Evolutionary conservation across 495 filamentous ascomycete genomes (phyloP).

Genomic region (Lasiosphaeria hispida): DNA sequence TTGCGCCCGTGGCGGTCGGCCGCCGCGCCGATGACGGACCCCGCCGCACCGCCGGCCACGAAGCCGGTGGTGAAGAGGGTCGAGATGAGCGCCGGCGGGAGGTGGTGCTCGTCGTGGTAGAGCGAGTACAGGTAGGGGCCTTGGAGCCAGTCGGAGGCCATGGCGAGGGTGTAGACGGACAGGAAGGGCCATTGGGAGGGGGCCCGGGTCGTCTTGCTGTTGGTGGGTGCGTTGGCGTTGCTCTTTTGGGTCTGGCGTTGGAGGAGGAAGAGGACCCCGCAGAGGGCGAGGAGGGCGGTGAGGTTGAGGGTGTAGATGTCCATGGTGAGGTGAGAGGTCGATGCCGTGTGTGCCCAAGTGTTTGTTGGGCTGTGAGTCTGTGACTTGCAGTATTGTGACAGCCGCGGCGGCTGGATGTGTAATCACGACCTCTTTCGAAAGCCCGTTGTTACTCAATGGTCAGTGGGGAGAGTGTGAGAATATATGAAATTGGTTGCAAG

Average conservation of each 20-base stretch:
- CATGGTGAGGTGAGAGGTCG: slow-evolving; percentile 12
- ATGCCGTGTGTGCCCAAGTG: too few relatives aligned
- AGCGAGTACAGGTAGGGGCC: slow-evolving; percentile 56
- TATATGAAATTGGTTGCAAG: slow-evolving; percentile 1
- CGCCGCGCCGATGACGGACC: slow-evolving; percentile 45
- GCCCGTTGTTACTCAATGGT: neutral
- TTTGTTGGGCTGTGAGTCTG: too few relatives aligned
- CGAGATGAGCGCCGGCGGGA: slow-evolving; percentile 46
- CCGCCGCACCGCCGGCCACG: slow-evolving; percentile 47
- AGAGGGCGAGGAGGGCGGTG: slow-evolving; percentile 24
- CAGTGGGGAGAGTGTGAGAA: neutral
- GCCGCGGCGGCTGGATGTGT: too few relatives aligned
- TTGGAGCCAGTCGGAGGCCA: slow-evolving; percentile 57
- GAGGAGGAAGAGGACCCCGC: slow-evolving; percentile 22
- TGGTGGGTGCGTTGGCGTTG: neutral
- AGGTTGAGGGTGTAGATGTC: slow-evolving; percentile 30
- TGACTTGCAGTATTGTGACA: too few relatives aligned
- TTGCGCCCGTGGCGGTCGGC: slow-evolving; percentile 53
- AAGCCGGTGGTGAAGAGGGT: slow-evolving; percentile 53
- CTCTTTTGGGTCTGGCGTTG: neutral
- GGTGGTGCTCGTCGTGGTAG: slow-evolving; percentile 49
- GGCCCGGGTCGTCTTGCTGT: neutral
- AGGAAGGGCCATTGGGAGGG: slow-evolving; percentile 34
- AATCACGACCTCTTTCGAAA: too few relatives aligned
- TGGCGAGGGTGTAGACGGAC: slow-evolving; percentile 47